These are phyloP conservation scores for Penicillium flavigenum DNA, from an alignment of 495 filamentous ascomycete species.

Conservation along the genomic window DNA sequence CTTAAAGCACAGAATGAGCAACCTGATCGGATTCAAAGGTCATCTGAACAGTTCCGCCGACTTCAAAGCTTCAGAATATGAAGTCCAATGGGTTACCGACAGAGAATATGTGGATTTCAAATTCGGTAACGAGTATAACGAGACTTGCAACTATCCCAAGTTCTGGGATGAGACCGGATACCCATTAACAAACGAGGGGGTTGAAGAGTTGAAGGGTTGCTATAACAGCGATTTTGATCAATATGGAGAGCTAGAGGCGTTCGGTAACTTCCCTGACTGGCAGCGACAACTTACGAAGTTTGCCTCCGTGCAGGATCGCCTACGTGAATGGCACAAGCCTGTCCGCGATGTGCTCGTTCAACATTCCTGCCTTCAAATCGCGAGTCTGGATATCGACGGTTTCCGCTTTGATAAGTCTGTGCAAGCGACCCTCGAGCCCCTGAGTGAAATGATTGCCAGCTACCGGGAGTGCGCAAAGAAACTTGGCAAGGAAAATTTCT, in stretches of 20 bases:
- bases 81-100: conserved; percentile 43
- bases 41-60: conserved; percentile 45
- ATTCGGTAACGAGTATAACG: conserved; percentile 33
- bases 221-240: conserved; percentile 44
- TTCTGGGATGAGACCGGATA: conserved; percentile 45
- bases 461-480: conserved; percentile 43
- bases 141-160: conserved; percentile 35
- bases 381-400: conserved; percentile 49
- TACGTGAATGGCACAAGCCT: conserved; percentile 41
- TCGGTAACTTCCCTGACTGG: conserved; percentile 46
- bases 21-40: conserved; percentile 49
- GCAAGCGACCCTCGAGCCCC: conserved; percentile 46
- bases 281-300: conserved; percentile 41
- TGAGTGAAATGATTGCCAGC: conserved; percentile 41
- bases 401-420: conserved; percentile 52
- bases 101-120: conserved; percentile 43
- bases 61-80: conserved; percentile 42
- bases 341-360: conserved; percentile 34
- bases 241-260: conserved; percentile 45
- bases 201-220: conserved; percentile 33
- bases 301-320: conserved; percentile 43
- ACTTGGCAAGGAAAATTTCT: conserved; percentile 49
- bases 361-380: conserved; percentile 40
- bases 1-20: conserved; percentile 35
- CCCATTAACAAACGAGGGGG: conserved; percentile 30